These are phyloP conservation scores for Boletus insuetus DNA, from an alignment of 768 basidiomycete genomes.

Conservation along the genomic window DNA sequence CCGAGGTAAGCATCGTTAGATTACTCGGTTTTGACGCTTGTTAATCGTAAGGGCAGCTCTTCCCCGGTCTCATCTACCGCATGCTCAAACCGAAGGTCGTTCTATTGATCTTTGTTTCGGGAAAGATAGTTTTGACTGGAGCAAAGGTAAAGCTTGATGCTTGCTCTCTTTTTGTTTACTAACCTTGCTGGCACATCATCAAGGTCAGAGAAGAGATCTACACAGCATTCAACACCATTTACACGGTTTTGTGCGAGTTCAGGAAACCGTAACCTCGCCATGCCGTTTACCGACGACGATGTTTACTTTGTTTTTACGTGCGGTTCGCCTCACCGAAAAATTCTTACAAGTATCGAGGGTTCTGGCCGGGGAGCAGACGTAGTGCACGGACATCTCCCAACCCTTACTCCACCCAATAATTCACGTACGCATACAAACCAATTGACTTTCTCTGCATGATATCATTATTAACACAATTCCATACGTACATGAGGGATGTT, in stretches of 20 bases:
- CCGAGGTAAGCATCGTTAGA: constrained; percentile 64
- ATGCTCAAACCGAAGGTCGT: constrained; percentile 99
- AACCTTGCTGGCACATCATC: background rate
- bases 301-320: background rate
- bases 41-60: constrained; percentile 54
- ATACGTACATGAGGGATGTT: constrained; percentile 7
- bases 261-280: constrained; percentile 60
- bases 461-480: constrained; percentile 27
- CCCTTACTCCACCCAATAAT: constrained; percentile 29
- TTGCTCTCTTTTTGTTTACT: background rate
- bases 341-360: constrained; percentile 28
- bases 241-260: constrained; percentile 96
- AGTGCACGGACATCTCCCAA: constrained; percentile 34
- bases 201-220: constrained; percentile 99
- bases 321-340: constrained; percentile 13
- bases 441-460: constrained; percentile 25
- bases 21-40: background rate
- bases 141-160: constrained; percentile 75
- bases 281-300: constrained; percentile 2
- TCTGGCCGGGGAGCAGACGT: constrained; percentile 33
- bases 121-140: constrained; percentile 98
- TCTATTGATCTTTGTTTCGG: constrained; percentile 96
- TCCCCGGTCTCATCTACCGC: constrained; percentile 98
- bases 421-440: constrained; percentile 19
- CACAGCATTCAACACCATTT: constrained; percentile 98